Conservation (phyloP, 2,329 filamentous ascomycete species). For the Fusarium sp. region DNA sequence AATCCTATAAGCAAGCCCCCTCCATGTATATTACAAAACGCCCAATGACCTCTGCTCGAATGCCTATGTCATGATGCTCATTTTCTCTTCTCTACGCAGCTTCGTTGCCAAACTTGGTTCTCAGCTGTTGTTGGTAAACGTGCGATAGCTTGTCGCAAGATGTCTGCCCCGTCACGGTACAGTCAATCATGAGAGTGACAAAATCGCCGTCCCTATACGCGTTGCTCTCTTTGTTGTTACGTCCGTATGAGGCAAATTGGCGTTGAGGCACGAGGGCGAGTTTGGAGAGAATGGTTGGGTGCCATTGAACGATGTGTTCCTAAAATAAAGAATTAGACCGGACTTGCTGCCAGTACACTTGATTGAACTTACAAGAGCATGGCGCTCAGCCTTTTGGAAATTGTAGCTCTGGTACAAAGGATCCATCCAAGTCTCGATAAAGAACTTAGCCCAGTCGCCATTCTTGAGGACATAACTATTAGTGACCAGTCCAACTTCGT, state of each 20-base stretch:
- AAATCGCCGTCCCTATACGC: conserved; percentile 88
- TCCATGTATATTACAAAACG: conserved; percentile 35
- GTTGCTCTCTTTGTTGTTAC: conserved; percentile 63
- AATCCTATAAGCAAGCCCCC: conserved; percentile 10
- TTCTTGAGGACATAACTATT: conserved; percentile 84
- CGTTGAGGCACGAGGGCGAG: conserved; percentile 90
- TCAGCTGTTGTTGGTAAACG: conserved; percentile 62
- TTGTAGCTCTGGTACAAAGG: conserved; percentile 94
- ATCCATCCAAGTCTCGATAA: conserved; percentile 96
- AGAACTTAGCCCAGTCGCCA: conserved; percentile 92
- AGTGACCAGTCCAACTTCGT: conserved; percentile 80
- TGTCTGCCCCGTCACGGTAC: conserved; percentile 67
- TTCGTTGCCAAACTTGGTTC: conserved; percentile 52
- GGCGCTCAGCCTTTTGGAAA: conserved; percentile 92
- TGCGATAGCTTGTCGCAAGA: conserved; percentile 80
- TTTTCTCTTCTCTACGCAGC: conserved; percentile 6
- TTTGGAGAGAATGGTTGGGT: conserved; percentile 92
- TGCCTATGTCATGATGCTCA: conserved; percentile 31
- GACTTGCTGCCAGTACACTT: background rate
- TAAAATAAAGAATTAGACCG: conserved; percentile 52
- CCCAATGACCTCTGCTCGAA: conserved; percentile 28
- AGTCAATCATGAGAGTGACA: conserved; percentile 81
- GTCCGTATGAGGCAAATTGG: conserved; percentile 82
- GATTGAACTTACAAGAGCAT: conserved; percentile 78
- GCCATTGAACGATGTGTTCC: conserved; percentile 95